Conservation (phyloP, 495 filamentous ascomycete genomes). For the Penicillium robsamsonii region DNA sequence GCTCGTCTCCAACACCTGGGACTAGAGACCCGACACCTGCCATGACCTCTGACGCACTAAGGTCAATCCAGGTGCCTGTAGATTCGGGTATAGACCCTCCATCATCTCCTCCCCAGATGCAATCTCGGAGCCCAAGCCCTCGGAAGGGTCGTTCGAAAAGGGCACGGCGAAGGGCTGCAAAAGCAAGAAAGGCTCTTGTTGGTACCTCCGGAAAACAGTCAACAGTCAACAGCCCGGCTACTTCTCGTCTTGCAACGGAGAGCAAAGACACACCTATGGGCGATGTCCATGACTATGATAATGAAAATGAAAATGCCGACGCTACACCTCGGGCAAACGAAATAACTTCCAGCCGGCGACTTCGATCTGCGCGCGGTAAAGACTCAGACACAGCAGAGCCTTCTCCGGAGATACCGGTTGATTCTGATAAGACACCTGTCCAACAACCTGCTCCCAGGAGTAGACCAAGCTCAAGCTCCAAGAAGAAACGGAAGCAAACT, state of each 20-base stretch:
- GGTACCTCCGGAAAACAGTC: slow-evolving; percentile 9
- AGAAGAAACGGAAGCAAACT: slow-evolving; percentile 2
- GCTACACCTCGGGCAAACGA: slow-evolving; percentile 12
- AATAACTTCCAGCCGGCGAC: slow-evolving; percentile 27
- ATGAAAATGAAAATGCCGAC: slow-evolving; percentile 16
- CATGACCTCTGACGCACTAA: slow-evolving; percentile 16
- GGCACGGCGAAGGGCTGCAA: slow-evolving; percentile 17
- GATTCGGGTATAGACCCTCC: slow-evolving; percentile 25
- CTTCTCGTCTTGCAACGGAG: slow-evolving; percentile 11
- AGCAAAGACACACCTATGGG: background rate
- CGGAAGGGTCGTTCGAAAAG: slow-evolving; percentile 16
- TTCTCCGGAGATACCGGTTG: background rate
- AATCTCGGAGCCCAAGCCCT: slow-evolving; percentile 28
- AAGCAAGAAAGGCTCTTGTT: slow-evolving; percentile 17
- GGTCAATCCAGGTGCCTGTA: background rate
- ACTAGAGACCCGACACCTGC: slow-evolving; percentile 40
- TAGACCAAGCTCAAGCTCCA: slow-evolving; percentile 5
- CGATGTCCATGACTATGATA: slow-evolving; percentile 1
- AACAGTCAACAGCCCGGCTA: slow-evolving; percentile 11
- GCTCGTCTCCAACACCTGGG: slow-evolving; percentile 79
- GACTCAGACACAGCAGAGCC: slow-evolving; percentile 7
- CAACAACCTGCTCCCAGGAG: background rate
- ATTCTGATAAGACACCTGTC: slow-evolving; percentile 7
- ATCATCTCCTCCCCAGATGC: slow-evolving; percentile 42
- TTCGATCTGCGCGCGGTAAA: slow-evolving; percentile 32